Base-by-base conservation (phyloP, 257 asterid genomes). In the Ligustrum vulgare region DNA sequence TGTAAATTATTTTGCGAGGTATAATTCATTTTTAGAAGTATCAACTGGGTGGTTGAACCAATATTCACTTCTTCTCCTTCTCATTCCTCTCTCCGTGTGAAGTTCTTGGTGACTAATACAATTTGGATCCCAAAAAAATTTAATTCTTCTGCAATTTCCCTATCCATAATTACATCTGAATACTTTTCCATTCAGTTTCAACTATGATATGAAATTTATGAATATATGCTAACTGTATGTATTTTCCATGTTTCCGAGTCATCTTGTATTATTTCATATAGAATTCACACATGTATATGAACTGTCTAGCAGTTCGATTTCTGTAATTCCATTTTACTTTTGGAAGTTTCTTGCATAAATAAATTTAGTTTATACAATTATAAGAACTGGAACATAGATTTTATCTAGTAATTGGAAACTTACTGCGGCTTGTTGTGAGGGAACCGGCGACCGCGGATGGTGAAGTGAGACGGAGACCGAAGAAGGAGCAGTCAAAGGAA, bases 31-130 rank as follows among this genome's bases (percentile, higher is more conserved):
- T n/a, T n/a, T n/a, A n/a, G n/a, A n/a, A n/a, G n/a, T n/a, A n/a
- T n/a, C n/a, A n/a, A n/a, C n/a, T n/a, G n/a, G n/a, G n/a, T n/a
- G n/a, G n/a, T n/a, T n/a, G n/a, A n/a, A n/a, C n/a, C n/a, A n/a
- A n/a, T n/a, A n/a, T n/a, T n/a, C n/a, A n/a, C n/a, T n/a, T 71
- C 86, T 70, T 75, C 81, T 70, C 62, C 79, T 78, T 65, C 86
- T 76, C 80, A 79, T 79, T 78, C 75, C 75, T 73, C 67, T 33
- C 34, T 47, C 54, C 71, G 20, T 71, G 13, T 76, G 31, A 41
- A 8, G n/a, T 70, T 70, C 76, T 79, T 33, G 18, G 8, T 25
- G 66, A 72, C 69, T 72, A 20, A 41, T 75, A 51, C 70, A 65
- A 68, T 64, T 77, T 78, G 65, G 75, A 78, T 78, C 80, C 82